Evolutionary conservation across 805 yeast genomes (phyloP), one percentile per base, ranked within the genome.

Genomic region (Suhomyces kilbournensis): DNA sequence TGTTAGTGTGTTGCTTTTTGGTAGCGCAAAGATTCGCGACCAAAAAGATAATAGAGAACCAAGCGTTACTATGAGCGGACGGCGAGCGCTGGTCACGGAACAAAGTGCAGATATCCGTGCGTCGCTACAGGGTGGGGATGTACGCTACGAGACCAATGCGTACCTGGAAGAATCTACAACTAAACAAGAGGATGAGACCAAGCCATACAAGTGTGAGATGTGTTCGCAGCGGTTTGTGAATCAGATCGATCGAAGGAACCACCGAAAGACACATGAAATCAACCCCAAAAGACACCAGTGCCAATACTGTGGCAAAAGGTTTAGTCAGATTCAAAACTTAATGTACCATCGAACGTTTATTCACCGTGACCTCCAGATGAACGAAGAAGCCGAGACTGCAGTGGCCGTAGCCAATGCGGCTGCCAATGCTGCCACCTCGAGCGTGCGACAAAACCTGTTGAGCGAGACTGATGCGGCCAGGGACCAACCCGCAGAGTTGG

Each of bases 291-390:
- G 52, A 17, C 53, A 44, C 47, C 44, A 26, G 38, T 55, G 58
- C 34, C 44, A 42, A 7, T 46, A 45, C 17, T 55, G 58, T 35
- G 58, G 53, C 47, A 55, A 55, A 45, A 40, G 23, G 30, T 55
- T 55, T 46, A 55, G 53, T 43, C 56, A 55, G 46, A 42, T 40
- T 28, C 56, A 45, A 34, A 55, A 55, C 49, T 42, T 55, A 28
- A 42, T 38, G 42, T 53, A 53, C 51, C 58, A 55, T 47, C 52
- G 47, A 17, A 46, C 47, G 12, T 44, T 47, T 10, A 48, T 55
- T 8, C 58, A 53, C 50, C 48, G 44, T 15, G 56, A 53, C 34
- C 48, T 55, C 23, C 53, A 47, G 46, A 26, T 39, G 19, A 49
- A 40, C n/a, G 43, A 23, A n/a, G 47, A 39, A n/a, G 47, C 32